Percentiles rank a stretch among this genome's conserved stretches.
Conservation (phyloP, 1,284 basidiomycete species). For the Hortiboletus rubellus region DNA sequence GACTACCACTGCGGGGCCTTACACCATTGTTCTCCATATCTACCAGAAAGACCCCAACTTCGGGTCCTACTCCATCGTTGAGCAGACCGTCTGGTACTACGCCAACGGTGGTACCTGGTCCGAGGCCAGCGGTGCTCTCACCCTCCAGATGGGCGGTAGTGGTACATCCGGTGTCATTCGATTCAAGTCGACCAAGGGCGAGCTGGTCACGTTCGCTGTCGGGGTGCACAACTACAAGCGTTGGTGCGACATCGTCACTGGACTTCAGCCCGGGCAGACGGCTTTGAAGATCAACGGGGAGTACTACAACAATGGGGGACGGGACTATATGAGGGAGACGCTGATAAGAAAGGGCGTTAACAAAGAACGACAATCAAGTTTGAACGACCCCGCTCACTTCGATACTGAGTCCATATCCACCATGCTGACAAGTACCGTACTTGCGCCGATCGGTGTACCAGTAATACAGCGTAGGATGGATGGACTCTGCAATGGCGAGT, state of each 20-base stretch:
- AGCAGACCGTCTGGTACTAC: slow-evolving; percentile 34
- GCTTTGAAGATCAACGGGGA: slow-evolving; percentile 29
- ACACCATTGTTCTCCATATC: slow-evolving; percentile 34
- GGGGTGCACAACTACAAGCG: slow-evolving; percentile 44
- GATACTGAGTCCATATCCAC: slow-evolving; percentile 94
- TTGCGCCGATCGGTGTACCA: slow-evolving; percentile 98
- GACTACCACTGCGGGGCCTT: slow-evolving; percentile 26
- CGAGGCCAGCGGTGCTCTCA: slow-evolving; percentile 15
- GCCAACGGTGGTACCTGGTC: slow-evolving; percentile 37
- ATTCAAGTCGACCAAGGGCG: slow-evolving; percentile 31
- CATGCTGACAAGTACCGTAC: slow-evolving; percentile 98
- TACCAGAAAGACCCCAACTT: slow-evolving; percentile 33
- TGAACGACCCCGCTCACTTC: slow-evolving; percentile 53
- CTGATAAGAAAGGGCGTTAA: slow-evolving; percentile 40
- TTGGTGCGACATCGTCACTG: slow-evolving; percentile 36
- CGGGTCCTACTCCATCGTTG: slow-evolving; percentile 36
- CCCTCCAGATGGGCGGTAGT: slow-evolving; percentile 38
- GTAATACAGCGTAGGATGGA: slow-evolving; percentile 68
- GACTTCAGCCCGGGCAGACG: slow-evolving; percentile 19
- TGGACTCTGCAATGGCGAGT: no score
- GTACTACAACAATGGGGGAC: slow-evolving; percentile 29
- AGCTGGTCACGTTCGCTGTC: slow-evolving; percentile 35
- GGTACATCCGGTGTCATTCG: slow-evolving; percentile 42
- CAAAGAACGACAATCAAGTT: neutral
- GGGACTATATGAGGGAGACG: slow-evolving; percentile 53